Evolutionary conservation across 371 early-diverging fungal species (phyloP).

Genomic region (Zopfochytrium polystomum): DNA sequence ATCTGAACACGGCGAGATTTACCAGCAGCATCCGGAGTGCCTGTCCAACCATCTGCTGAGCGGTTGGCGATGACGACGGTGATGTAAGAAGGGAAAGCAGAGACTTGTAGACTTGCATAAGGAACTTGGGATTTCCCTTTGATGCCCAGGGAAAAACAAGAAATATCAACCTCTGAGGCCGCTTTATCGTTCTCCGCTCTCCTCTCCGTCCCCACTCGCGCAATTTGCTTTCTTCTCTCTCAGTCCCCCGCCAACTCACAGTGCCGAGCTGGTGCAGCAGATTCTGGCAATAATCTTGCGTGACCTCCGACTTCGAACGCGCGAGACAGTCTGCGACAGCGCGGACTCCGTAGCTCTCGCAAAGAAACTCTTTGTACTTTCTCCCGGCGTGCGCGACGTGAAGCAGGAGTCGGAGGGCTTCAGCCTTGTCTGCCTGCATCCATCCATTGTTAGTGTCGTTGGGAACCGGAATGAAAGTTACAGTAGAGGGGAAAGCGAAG

Average conservation of each 20-base stretch:
- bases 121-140: slow-evolving; percentile 55
- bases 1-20: too few relatives aligned
- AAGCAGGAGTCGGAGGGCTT: slow-evolving; percentile 46
- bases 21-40: slow-evolving; percentile 53
- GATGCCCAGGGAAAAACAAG: too few relatives aligned
- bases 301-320: slow-evolving; percentile 43
- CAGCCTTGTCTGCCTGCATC: slow-evolving; percentile 48
- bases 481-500: too few relatives aligned
- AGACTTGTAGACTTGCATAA: slow-evolving; percentile 55
- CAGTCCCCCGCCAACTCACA: slow-evolving; percentile 24
- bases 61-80: slow-evolving; percentile 38
- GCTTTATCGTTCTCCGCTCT: background rate
- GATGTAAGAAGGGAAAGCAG: slow-evolving; percentile 48
- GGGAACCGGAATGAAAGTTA: background rate
- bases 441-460: background rate
- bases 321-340: slow-evolving; percentile 54
- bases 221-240: background rate
- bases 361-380: slow-evolving; percentile 56
- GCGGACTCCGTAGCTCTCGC: slow-evolving; percentile 57
- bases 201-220: too few relatives aligned
- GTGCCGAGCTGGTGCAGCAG: slow-evolving; percentile 49
- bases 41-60: slow-evolving; percentile 55
- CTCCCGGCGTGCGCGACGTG: slow-evolving; percentile 50
- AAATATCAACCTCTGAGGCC: background rate
- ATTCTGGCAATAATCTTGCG: slow-evolving; percentile 50